Evolutionary conservation across 106 monocot species (phyloP).

Genomic region (Posidonia australis): DNA sequence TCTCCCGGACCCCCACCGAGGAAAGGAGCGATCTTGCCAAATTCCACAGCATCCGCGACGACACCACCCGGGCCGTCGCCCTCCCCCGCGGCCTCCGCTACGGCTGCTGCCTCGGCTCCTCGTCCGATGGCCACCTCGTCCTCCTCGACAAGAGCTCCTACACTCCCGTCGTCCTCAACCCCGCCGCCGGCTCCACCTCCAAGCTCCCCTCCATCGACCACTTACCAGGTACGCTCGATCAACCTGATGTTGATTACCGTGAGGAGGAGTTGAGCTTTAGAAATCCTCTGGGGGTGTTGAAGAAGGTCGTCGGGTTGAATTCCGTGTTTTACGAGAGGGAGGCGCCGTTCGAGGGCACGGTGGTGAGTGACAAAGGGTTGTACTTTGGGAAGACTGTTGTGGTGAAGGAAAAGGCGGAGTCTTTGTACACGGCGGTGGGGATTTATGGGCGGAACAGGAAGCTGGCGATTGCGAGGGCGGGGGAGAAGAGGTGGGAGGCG

Average conservation of each 20-base stretch:
- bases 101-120: slow-evolving; percentile 6
- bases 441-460: slow-evolving; percentile 3
- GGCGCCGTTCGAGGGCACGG: neutral
- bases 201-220: slow-evolving; percentile 3
- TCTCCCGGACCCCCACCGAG: neutral
- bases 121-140: neutral
- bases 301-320: neutral
- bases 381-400: slow-evolving; percentile 8
- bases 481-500: neutral
- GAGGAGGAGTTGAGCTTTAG: neutral
- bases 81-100: slow-evolving; percentile 6
- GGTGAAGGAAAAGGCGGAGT: neutral
- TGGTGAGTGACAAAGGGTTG: neutral
- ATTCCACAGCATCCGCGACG: slow-evolving; percentile 2
- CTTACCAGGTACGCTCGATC: neutral
- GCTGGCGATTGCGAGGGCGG: slow-evolving; percentile 3
- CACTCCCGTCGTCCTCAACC: slow-evolving; percentile 1
- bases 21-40: neutral
- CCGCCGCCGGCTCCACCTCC: neutral
- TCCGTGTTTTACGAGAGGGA: neutral
- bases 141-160: slow-evolving; percentile 4
- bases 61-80: too few species aligned
- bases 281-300: neutral
- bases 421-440: slow-evolving; percentile 2
- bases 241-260: neutral